Percentiles rank a stretch among this genome's conserved stretches.
Conservation (phyloP, 2,329 filamentous ascomycete genomes). For the Beauveria asiatica region DNA sequence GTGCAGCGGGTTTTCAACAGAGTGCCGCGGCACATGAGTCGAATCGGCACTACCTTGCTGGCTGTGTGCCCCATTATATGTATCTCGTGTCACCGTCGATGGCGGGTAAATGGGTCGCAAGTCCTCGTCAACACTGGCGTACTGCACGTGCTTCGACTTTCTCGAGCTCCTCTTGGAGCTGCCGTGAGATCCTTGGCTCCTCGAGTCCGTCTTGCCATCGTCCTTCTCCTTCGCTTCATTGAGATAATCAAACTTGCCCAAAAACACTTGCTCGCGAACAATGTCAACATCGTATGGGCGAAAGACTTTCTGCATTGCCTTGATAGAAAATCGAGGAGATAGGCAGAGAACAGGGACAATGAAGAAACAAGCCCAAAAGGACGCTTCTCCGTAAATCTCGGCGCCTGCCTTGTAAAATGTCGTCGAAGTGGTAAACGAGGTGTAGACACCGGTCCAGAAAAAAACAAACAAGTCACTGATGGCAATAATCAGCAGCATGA, state of each 20-base stretch:
- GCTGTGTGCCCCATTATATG: constrained; percentile 62
- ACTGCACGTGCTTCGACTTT: constrained; percentile 47
- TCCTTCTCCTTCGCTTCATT: constrained; percentile 22
- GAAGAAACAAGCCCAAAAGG: constrained; percentile 80
- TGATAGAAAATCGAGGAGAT: constrained; percentile 78
- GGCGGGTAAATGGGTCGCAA: constrained; percentile 88
- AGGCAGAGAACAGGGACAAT: constrained; percentile 75
- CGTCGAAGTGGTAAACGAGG: constrained; percentile 37
- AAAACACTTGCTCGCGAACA: constrained; percentile 79
- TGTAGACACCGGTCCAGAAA: constrained; percentile 91
- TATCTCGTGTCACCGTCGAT: constrained; percentile 71
- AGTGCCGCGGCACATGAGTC: constrained; percentile 53
- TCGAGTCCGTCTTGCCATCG: constrained; percentile 31
- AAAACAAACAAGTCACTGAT: constrained; percentile 84
- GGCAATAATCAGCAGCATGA: constrained; percentile 73
- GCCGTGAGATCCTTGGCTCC: constrained; percentile 39
- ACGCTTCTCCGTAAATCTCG: constrained; percentile 71
- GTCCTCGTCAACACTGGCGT: constrained; percentile 72
- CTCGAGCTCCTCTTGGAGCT: constrained; percentile 46
- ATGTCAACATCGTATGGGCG: constrained; percentile 92
- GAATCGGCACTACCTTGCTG: constrained; percentile 93
- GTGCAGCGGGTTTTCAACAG: constrained; percentile 40
- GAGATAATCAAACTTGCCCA: constrained; percentile 74
- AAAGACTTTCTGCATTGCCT: constrained; percentile 87
- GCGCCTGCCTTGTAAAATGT: constrained; percentile 67